These are phyloP conservation scores for Chalaropsis thielavioides DNA, from an alignment of 2,329 filamentous ascomycete species.

Conservation along the genomic window DNA sequence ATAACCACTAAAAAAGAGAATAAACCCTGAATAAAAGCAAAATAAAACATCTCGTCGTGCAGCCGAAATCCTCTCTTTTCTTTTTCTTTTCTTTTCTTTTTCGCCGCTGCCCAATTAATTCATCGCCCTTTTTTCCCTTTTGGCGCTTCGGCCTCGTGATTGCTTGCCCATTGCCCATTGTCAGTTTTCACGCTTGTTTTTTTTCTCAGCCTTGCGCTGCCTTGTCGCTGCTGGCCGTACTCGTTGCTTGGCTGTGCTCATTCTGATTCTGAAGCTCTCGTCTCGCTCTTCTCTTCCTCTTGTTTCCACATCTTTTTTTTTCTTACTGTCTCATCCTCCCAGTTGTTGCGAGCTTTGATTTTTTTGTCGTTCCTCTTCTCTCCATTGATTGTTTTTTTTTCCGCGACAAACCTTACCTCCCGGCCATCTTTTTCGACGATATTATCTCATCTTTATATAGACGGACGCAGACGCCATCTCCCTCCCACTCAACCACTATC, in stretches of 20 bases:
- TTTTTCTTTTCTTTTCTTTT: background rate
- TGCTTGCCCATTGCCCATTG: background rate
- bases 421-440: slow-evolving; percentile 5
- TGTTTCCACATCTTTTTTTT: background rate
- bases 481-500: background rate
- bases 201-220: background rate
- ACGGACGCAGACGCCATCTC: background rate
- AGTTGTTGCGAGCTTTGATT: slow-evolving; percentile 8
- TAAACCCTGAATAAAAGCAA: too few relatives aligned
- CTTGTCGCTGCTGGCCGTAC: background rate
- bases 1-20: too few relatives aligned
- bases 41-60: too few relatives aligned
- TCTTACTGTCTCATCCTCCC: slow-evolving; percentile 4
- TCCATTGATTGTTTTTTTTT: slow-evolving; percentile 4
- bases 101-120: background rate
- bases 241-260: too few relatives aligned
- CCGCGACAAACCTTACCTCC: slow-evolving; percentile 1
- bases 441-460: slow-evolving; percentile 4
- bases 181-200: background rate
- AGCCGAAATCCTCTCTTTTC: too few relatives aligned
- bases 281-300: background rate
- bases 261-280: too few relatives aligned
- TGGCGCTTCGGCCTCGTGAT: background rate
- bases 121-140: background rate
- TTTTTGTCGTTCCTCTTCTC: slow-evolving; percentile 5